A percentile compares a stretch with the other conserved stretches of the same genome.
Conservation (phyloP, 2,329 filamentous ascomycete genomes). For the Fusarium nematophilum region DNA sequence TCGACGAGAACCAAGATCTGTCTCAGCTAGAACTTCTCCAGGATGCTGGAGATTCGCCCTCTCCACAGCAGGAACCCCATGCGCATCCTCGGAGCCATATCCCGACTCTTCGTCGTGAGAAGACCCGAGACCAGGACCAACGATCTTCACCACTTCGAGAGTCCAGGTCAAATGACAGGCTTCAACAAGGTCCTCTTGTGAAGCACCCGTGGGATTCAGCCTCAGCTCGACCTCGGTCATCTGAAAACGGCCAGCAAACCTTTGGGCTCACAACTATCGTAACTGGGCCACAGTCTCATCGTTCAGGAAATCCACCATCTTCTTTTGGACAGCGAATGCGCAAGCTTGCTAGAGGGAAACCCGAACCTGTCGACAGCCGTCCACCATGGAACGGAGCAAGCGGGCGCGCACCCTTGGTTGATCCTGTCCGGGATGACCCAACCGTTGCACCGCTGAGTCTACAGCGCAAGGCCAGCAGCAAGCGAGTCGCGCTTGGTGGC, state of each 20-base stretch:
- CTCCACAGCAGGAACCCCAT: slow-evolving; percentile 21
- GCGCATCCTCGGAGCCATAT: slow-evolving; percentile 56
- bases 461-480: slow-evolving; percentile 62
- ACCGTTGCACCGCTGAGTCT: slow-evolving; percentile 67
- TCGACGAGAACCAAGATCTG: slow-evolving; percentile 58
- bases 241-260: slow-evolving; percentile 18
- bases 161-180: slow-evolving; percentile 45
- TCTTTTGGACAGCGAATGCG: slow-evolving; percentile 51
- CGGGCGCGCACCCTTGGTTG: slow-evolving; percentile 72
- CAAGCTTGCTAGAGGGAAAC: slow-evolving; percentile 50
- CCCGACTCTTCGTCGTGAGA: slow-evolving; percentile 64
- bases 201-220: slow-evolving; percentile 37
- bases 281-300: slow-evolving; percentile 36
- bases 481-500: slow-evolving; percentile 47
- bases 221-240: slow-evolving; percentile 5
- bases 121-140: slow-evolving; percentile 57
- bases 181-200: slow-evolving; percentile 17
- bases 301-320: slow-evolving; percentile 41
- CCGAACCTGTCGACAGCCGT: slow-evolving; percentile 54
- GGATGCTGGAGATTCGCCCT: slow-evolving; percentile 27
- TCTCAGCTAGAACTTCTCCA: slow-evolving; percentile 45
- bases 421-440: slow-evolving; percentile 71
- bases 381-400: slow-evolving; percentile 80
- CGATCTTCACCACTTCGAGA: slow-evolving; percentile 52
- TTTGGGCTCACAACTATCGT: slow-evolving; percentile 43